phyloP scores from a whole-genome alignment of 805 yeast species.

The Candida railenensis region DNA sequence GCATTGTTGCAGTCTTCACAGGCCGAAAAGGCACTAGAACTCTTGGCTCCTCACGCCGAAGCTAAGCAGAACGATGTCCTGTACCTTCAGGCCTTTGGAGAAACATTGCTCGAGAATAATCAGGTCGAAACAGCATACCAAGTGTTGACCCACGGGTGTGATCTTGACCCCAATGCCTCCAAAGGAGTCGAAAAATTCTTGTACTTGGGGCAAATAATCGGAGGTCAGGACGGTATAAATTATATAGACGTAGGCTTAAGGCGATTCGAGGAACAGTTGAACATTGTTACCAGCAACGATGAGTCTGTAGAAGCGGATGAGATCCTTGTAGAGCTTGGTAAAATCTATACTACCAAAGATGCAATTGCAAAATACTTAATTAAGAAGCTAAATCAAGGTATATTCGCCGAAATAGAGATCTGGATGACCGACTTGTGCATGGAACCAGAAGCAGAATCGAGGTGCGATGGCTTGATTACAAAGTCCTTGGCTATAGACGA shows the following conservation, averaged over 20 bases:
- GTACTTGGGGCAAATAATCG: constrained; percentile 87
- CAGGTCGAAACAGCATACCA: constrained; percentile 77
- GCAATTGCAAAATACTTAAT: constrained; percentile 33
- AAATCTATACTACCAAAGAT: constrained; percentile 21
- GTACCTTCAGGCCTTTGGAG: constrained; percentile 66
- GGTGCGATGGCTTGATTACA: constrained; percentile 71
- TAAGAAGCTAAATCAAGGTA: constrained; percentile 69
- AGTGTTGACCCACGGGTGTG: constrained; percentile 57
- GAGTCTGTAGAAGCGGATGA: constrained; percentile 21
- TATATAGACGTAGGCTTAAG: constrained; percentile 63
- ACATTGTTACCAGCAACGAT: constrained; percentile 23
- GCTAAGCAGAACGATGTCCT: constrained; percentile 34
- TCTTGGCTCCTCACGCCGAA: constrained; percentile 40
- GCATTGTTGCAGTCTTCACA: constrained; percentile 47
- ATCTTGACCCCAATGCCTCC: constrained; percentile 64
- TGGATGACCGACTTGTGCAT: constrained; percentile 98
- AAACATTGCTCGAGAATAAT: constrained; percentile 75
- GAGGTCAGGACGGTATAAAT: constrained; percentile 72
- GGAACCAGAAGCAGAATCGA: constrained; percentile 83
- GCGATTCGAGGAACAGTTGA: constrained; percentile 38
- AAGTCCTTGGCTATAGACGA: constrained; percentile 62
- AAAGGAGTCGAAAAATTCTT: constrained; percentile 80
- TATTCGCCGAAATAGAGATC: constrained; percentile 84
- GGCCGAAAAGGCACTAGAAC: constrained; percentile 52
- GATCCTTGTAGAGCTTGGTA: constrained; percentile 23